phyloP scores from a whole-genome alignment of 805 yeast species.

The Cyberlindnera samutprakarnensis region DNA sequence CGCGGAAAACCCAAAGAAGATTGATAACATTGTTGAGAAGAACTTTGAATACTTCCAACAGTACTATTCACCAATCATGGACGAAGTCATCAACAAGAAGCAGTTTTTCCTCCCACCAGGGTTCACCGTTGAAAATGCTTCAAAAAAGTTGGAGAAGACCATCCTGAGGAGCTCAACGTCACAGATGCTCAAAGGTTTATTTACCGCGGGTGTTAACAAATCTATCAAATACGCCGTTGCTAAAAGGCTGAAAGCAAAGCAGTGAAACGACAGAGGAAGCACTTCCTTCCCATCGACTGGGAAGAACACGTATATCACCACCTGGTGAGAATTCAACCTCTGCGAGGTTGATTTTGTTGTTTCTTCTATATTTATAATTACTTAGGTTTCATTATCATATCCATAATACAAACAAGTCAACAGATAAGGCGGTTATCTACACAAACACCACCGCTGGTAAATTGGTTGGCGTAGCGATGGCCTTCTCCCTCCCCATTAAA shows the following conservation, averaged over 20 bases:
- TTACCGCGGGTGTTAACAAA: constrained; percentile 78
- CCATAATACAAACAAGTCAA: too few relatives aligned
- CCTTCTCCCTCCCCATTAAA: too few relatives aligned
- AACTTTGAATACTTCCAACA: constrained; percentile 63
- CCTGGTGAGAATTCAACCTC: too few relatives aligned
- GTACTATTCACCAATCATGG: constrained; percentile 59
- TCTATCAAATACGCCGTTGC: constrained; percentile 71
- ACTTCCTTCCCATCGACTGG: constrained; percentile 1
- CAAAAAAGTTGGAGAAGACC: constrained; percentile 36
- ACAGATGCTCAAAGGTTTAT: constrained; percentile 76
- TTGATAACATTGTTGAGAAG: constrained; percentile 73
- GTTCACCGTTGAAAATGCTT: constrained; percentile 29
- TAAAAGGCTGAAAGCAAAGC: constrained; percentile 39
- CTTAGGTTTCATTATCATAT: too few relatives aligned
- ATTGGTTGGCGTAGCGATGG: too few relatives aligned
- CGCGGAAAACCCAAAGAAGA: constrained; percentile 90
- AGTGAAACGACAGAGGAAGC: not conserved
- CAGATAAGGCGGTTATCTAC: too few relatives aligned
- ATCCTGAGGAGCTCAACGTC: constrained; percentile 63
- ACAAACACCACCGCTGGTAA: too few relatives aligned
- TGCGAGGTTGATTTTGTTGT: too few relatives aligned
- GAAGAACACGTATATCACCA: too few relatives aligned
- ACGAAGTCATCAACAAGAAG: constrained; percentile 28
- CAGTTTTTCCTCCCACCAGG: constrained; percentile 30
- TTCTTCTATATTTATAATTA: too few relatives aligned